phyloP scores from a whole-genome alignment of 148 eudicot species.

The Polygonum maritimum region DNA sequence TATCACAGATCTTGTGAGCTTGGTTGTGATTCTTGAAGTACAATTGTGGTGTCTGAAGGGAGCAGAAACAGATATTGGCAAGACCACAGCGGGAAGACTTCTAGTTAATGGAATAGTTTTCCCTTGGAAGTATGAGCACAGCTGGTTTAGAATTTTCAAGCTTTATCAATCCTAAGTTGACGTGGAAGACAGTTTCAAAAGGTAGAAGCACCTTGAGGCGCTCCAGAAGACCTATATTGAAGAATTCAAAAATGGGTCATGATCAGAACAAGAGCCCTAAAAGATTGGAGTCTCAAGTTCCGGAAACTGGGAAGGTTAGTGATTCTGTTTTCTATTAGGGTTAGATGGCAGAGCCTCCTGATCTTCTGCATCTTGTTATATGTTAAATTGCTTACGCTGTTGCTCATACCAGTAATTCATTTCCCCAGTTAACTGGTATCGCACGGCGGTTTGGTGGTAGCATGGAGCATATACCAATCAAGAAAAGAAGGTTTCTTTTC shows the following conservation, averaged over 20 bases:
- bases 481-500: conserved; percentile 50
- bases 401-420: conserved; percentile 13
- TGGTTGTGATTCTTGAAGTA: background rate
- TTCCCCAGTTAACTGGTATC: conserved; percentile 36
- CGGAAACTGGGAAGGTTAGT: conserved; percentile 53
- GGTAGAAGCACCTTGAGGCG: conserved; percentile 43
- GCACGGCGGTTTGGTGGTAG: conserved; percentile 30
- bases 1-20: background rate
- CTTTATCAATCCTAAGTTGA: conserved; percentile 32
- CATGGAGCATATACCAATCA: conserved; percentile 48
- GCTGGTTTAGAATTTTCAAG: conserved; percentile 33
- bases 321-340: background rate
- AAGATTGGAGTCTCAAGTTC: conserved; percentile 22
- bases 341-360: background rate
- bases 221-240: conserved; percentile 27
- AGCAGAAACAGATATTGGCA: background rate
- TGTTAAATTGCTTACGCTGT: background rate
- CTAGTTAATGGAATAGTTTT: conserved; percentile 32
- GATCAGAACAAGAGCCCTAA: conserved; percentile 24
- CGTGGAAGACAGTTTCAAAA: conserved; percentile 47
- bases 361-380: background rate
- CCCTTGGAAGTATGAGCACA: conserved; percentile 32
- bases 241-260: conserved; percentile 19
- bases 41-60: conserved; percentile 1
- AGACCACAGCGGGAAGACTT: background rate